Base-by-base conservation (phyloP, 352 stramenopile genomes). In the Pythium chondricola region DNA sequence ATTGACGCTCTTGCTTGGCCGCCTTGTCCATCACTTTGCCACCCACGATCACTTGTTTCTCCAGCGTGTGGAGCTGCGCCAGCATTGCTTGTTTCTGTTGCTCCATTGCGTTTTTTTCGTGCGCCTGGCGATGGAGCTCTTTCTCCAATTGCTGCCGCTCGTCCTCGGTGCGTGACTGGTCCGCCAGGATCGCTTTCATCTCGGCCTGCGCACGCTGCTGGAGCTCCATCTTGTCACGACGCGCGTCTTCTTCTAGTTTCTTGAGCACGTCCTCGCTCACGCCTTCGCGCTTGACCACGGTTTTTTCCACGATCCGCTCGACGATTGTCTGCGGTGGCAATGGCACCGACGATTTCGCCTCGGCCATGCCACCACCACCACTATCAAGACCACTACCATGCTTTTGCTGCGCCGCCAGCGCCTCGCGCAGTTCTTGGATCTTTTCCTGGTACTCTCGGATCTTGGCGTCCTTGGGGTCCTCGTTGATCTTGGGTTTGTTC, bases 1-100 rank as follows among this genome's bases (percentile, higher is more conserved):
- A 69, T 43, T 95, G 79, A 6, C 79, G 85, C 63, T 98, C 89
- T 29, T 98, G 94, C 44, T 97, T 96, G 5, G 88, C 83, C 4
- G 92, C 91, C 62, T 95, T 97, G 67, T 96, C 87, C 13, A 97
- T 85, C 27, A 98, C 93, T 52, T 97, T 79, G 47, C 95, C 93
- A 29, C 93, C 93, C n/a, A 88, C 83, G 26, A 98, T 89, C 10
- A 98, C 50, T 32, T 88, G 77, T 42, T 85, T 65, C 40, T 90
- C 75, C 21, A 85, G 53, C 11, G 78, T 65, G 11, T 82, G 59
- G 14, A 96, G 56, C 47, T 97, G 87, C 13, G 69, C 74, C 32
- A 98, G 69, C 93, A 98, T 97, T 24, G 88, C 85, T 22, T 85
- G 62, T 24, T 98, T 91, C 53, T 97, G 71, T 21, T 83, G 75